phyloP scores from a whole-genome alignment of 106 monocot genomes.

The Triglochin maritima region DNA sequence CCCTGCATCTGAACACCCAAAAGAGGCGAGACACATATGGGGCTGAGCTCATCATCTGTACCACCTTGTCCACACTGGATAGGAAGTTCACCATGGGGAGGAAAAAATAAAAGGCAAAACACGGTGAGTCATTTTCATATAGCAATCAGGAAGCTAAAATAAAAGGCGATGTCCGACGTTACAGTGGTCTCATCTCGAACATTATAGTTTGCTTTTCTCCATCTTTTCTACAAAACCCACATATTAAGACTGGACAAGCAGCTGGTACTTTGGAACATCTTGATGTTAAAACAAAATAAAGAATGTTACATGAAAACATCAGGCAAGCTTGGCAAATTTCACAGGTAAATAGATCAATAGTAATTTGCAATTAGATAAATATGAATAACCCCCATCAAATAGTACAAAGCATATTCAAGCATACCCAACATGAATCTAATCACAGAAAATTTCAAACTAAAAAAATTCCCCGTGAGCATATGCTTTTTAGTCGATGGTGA shows the following conservation, averaged over 20 bases:
- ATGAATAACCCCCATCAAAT: too few species aligned
- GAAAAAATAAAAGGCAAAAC: constrained; percentile 15
- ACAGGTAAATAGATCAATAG: too few species aligned
- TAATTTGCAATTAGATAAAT: too few species aligned
- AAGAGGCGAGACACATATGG: constrained; percentile 82
- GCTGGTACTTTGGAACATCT: constrained; percentile 30
- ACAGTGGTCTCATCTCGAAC: constrained; percentile 19
- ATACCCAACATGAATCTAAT: too few species aligned
- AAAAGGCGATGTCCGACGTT: constrained; percentile 33
- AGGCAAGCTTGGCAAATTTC: background rate
- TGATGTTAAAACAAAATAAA: constrained; percentile 7
- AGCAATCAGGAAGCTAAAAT: constrained; percentile 10
- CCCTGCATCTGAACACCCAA: constrained; percentile 61
- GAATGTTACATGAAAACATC: constrained; percentile 1
- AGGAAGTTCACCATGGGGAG: constrained; percentile 14
- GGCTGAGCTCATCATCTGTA: constrained; percentile 85
- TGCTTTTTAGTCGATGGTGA: too few species aligned
- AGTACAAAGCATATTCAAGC: too few species aligned
- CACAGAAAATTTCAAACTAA: too few species aligned
- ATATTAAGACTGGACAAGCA: constrained; percentile 42
- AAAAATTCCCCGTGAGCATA: too few species aligned
- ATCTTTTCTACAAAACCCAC: constrained; percentile 48
- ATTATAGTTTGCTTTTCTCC: constrained; percentile 53
- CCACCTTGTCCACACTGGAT: constrained; percentile 88
- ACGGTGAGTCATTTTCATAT: constrained; percentile 6